Evolutionary conservation across 768 basidiomycete genomes (phyloP), one percentile per base, ranked within the genome.

Genomic region (Phanerodontia chrysosporium): DNA sequence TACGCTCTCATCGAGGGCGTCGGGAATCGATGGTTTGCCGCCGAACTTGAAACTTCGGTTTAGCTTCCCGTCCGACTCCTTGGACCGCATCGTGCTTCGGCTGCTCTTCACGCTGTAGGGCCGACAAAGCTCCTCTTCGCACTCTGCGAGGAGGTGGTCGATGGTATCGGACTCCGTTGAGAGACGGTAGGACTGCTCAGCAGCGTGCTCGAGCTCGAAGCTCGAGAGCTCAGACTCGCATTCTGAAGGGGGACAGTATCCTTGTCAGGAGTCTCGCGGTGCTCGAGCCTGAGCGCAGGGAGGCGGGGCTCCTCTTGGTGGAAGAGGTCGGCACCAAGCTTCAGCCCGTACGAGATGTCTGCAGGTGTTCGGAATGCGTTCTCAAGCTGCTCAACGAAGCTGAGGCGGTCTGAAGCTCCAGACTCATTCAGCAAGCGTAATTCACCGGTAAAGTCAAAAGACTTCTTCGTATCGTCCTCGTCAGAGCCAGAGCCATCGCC

Each of bases 401-500:
- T 92, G 13, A 71, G 76, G 10, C 89, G 74, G 66, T 90, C 84
- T 1, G 84, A 85, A 1, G 66, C 88, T 32, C 87, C 86, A 6
- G 83, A 85, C 64, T 89, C 85, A 55, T 87, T 85, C 51, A 92
- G 76, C 65, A 75, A 84, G 70, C 80, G 73, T 54, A 92, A 71
- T 69, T 92, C 91, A 39, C 86, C 88, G 0, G 91, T 93, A 66
- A 92, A 93, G 66, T 93, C 90, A 60, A 92, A 93, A 1, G 85
- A 88, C 65, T 81, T 87, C 74, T 86, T 90, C 0, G 90, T 92
- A 62, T 87, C 83, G 54, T 82, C 82, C 55, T 85, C 84, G 0
- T 77, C 77, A 13, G 75, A 73, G 36, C 61, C 76, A 22, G 71
- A 72, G 21, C 76, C 79, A 27, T 80, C 79, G 14, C 77, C 73